Evolutionary conservation across 2,329 filamentous ascomycete species (phyloP).

Genomic region (Lecanicillium sp.): DNA sequence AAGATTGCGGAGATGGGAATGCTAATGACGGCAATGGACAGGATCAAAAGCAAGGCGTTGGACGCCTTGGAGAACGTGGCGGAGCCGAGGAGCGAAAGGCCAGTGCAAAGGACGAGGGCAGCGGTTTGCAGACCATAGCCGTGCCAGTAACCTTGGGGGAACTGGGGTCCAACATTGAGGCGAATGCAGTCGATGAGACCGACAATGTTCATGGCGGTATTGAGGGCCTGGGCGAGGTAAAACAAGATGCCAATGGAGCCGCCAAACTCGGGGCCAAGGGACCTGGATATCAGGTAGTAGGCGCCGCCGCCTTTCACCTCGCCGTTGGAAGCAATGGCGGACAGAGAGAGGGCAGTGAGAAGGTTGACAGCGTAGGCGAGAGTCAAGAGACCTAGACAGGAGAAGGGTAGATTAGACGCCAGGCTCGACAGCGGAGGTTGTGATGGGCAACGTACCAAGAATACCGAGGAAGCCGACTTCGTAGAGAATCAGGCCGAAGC

Average conservation of each 20-base stretch:
- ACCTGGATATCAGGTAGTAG: slow-evolving; percentile 83
- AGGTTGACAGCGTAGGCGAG: slow-evolving; percentile 74
- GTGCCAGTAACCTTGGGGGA: slow-evolving; percentile 69
- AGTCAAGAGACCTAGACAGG: slow-evolving; percentile 56
- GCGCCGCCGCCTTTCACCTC: slow-evolving; percentile 82
- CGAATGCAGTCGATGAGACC: slow-evolving; percentile 77
- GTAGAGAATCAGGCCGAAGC: slow-evolving; percentile 78
- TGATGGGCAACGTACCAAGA: slow-evolving; percentile 49
- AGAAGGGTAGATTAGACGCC: background rate
- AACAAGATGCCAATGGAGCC: slow-evolving; percentile 84
- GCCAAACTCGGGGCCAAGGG: slow-evolving; percentile 79
- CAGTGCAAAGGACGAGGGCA: slow-evolving; percentile 63
- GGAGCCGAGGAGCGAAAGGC: slow-evolving; percentile 71
- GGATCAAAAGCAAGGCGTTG: slow-evolving; percentile 63
- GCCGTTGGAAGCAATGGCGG: slow-evolving; percentile 83
- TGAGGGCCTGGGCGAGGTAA: slow-evolving; percentile 83
- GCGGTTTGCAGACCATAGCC: slow-evolving; percentile 68
- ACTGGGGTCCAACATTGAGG: slow-evolving; percentile 60
- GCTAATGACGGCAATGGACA: slow-evolving; percentile 68
- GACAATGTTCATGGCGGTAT: slow-evolving; percentile 80
- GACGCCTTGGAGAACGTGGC: slow-evolving; percentile 74
- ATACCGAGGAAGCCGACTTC: slow-evolving; percentile 74
- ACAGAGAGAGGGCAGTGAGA: slow-evolving; percentile 79
- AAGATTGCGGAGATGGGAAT: slow-evolving; percentile 73
- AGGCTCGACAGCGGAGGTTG: background rate